A percentile compares a stretch with the other conserved stretches of the same genome.
These are phyloP conservation scores for Fremontodendron californicum DNA, from an alignment of 345 rosid genomes.

Conservation along the genomic window DNA sequence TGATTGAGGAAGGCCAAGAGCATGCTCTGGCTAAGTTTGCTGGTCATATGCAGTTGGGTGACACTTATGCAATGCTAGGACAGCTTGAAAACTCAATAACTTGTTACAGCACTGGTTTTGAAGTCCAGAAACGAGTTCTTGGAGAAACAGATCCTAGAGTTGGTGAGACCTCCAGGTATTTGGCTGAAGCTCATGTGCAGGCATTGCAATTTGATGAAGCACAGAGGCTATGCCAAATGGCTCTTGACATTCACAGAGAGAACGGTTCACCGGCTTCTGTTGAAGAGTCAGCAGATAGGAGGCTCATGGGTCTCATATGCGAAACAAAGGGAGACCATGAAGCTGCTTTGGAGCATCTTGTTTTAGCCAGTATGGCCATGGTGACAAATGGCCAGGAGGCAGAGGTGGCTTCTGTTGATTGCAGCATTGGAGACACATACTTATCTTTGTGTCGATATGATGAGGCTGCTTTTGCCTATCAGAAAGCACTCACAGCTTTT, in stretches of 20 bases:
- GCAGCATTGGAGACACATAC: slow-evolving; percentile 89
- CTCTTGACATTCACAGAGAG: slow-evolving; percentile 65
- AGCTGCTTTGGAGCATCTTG: slow-evolving; percentile 83
- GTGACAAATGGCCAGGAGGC: slow-evolving; percentile 75
- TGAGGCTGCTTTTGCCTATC: slow-evolving; percentile 82
- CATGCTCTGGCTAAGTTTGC: slow-evolving; percentile 89
- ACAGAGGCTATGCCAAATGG: slow-evolving; percentile 59
- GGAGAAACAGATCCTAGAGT: slow-evolving; percentile 76
- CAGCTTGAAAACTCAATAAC: slow-evolving; percentile 70
- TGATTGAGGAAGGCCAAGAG: slow-evolving; percentile 60
- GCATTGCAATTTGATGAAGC: slow-evolving; percentile 82
- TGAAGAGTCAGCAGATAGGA: slow-evolving; percentile 85
- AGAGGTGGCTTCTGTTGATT: slow-evolving; percentile 79
- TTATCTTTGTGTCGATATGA: slow-evolving; percentile 76
- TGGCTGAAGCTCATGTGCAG: slow-evolving; percentile 87
- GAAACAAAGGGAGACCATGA: slow-evolving; percentile 86
- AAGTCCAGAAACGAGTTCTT: slow-evolving; percentile 63
- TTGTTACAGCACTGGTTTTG: slow-evolving; percentile 70
- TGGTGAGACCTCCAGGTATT: slow-evolving; percentile 79
- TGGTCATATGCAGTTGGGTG: slow-evolving; percentile 93
- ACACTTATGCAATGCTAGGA: slow-evolving; percentile 82
- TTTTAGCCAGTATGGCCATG: slow-evolving; percentile 91
- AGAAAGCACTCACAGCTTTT: slow-evolving; percentile 76
- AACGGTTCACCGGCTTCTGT: slow-evolving; percentile 58
- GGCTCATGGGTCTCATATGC: slow-evolving; percentile 91